Conservation (phyloP, 2,329 filamentous ascomycete species). For the Cladosporium sphaerospermum region DNA sequence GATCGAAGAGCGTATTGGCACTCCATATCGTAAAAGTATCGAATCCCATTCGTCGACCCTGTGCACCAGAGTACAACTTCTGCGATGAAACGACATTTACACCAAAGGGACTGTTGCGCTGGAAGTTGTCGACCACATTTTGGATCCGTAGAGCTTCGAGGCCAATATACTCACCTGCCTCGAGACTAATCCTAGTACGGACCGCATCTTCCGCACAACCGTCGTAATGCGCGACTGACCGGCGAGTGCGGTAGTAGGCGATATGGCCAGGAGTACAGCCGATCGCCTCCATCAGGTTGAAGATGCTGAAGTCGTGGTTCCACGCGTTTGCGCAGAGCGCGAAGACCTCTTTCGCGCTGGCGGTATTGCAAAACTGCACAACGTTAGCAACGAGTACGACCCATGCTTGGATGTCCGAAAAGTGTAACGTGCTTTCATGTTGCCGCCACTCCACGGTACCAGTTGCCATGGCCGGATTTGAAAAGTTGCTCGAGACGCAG, state of each 20-base stretch:
- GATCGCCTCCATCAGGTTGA: not conserved
- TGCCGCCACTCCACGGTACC: slow-evolving; percentile 29
- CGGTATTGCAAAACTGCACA: not conserved
- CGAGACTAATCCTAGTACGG: not conserved
- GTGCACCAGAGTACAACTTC: not conserved
- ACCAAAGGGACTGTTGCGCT: not conserved
- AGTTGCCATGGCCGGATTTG: not conserved
- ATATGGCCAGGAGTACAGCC: not conserved
- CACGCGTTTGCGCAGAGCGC: not conserved
- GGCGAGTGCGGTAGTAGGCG: not conserved
- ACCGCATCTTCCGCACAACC: too few relatives aligned
- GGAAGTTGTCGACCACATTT: not conserved
- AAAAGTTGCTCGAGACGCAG: not conserved
- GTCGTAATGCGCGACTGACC: not conserved
- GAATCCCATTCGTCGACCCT: not conserved
- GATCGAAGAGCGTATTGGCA: not conserved
- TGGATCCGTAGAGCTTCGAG: not conserved
- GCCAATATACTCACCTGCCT: not conserved
- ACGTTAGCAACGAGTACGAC: not conserved
- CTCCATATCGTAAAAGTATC: not conserved
- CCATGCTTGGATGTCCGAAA: slow-evolving; percentile 16
- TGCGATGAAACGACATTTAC: not conserved
- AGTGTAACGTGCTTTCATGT: slow-evolving; percentile 23
- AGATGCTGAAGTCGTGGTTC: not conserved
- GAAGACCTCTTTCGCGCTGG: not conserved